A percentile compares a stretch with the other conserved stretches of the same genome.
phyloP scores from a whole-genome alignment of 129 eudicot genomes.

The Centrapalus pauciflorus region DNA sequence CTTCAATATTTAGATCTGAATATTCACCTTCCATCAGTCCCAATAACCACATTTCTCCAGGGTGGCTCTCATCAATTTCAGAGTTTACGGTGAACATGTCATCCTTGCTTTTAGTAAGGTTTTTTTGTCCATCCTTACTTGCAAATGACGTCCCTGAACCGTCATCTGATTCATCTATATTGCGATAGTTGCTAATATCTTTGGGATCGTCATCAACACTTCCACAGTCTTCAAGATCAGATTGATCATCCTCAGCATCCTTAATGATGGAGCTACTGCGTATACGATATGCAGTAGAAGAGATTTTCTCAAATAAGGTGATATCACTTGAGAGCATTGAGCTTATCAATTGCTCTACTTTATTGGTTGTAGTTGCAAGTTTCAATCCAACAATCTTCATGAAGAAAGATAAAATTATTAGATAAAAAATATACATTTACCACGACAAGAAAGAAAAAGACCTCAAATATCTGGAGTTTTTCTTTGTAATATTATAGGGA shows the following conservation, averaged over 20 bases:
- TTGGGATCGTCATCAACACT: slow-evolving; percentile 67
- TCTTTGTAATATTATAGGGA: too few species aligned
- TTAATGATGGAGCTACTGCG: slow-evolving; percentile 42
- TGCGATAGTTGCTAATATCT: slow-evolving; percentile 30
- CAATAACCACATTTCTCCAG: slow-evolving; percentile 87
- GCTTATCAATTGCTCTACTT: slow-evolving; percentile 54
- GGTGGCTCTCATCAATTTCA: slow-evolving; percentile 91
- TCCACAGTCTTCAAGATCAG: slow-evolving; percentile 70
- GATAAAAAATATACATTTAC: not conserved
- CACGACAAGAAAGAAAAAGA: not conserved
- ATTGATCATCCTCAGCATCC: slow-evolving; percentile 50
- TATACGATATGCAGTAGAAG: slow-evolving; percentile 65
- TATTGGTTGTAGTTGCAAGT: slow-evolving; percentile 44
- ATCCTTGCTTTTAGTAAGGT: slow-evolving; percentile 18
- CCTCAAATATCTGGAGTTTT: too few species aligned
- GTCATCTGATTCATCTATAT: slow-evolving; percentile 40
- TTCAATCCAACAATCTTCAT: slow-evolving; percentile 64
- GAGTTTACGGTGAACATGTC: slow-evolving; percentile 26
- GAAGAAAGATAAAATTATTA: slow-evolving; percentile 17
- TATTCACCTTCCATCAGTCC: slow-evolving; percentile 91
- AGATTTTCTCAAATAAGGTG: slow-evolving; percentile 87
- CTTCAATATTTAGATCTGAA: slow-evolving; percentile 79
- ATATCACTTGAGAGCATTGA: slow-evolving; percentile 81
- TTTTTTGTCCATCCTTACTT: slow-evolving; percentile 19
- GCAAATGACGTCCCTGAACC: slow-evolving; percentile 34